Conservation (phyloP, 192 early-diverging fungal genomes). For the Phycomyces nitens region DNA sequence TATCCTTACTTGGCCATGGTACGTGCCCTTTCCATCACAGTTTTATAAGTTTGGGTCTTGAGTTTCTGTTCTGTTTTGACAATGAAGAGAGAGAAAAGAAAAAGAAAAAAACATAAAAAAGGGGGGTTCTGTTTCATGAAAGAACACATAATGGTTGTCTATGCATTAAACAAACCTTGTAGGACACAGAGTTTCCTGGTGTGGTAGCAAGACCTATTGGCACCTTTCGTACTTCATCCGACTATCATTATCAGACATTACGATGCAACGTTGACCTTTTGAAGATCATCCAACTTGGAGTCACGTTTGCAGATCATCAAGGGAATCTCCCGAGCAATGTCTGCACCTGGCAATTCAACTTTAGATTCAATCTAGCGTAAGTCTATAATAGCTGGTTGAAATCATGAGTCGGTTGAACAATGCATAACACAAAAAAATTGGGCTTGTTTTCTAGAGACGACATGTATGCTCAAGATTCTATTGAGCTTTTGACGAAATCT, state of each 20-base stretch:
- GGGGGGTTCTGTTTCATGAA: slow-evolving; percentile 11
- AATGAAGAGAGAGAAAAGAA: background rate
- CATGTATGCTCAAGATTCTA: slow-evolving; percentile 99
- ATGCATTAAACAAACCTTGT: slow-evolving; percentile 1
- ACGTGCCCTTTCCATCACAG: background rate
- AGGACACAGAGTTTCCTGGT: slow-evolving; percentile 99
- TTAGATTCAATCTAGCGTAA: slow-evolving; percentile 89
- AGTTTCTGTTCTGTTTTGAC: background rate
- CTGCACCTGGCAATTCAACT: slow-evolving; percentile 99
- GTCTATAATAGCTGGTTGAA: slow-evolving; percentile 3
- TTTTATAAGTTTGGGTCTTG: background rate
- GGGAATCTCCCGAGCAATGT: slow-evolving; percentile 83
- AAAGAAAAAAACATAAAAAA: too few species aligned
- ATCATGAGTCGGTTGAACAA: slow-evolving; percentile 11
- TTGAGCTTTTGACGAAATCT: slow-evolving; percentile 93
- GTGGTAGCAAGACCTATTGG: slow-evolving; percentile 98
- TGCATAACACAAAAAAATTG: background rate
- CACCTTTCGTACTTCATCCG: slow-evolving; percentile 88
- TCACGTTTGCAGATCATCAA: slow-evolving; percentile 85
- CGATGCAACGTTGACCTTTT: slow-evolving; percentile 97
- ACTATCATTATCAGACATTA: slow-evolving; percentile 98
- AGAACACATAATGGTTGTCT: slow-evolving; percentile 8
- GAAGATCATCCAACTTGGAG: slow-evolving; percentile 97
- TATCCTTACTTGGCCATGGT: slow-evolving; percentile 98
- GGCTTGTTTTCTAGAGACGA: slow-evolving; percentile 57